A percentile compares a stretch with the other conserved stretches of the same genome.
Conservation (phyloP, 164 flowering plant genomes). For the Akebia trifoliata region DNA sequence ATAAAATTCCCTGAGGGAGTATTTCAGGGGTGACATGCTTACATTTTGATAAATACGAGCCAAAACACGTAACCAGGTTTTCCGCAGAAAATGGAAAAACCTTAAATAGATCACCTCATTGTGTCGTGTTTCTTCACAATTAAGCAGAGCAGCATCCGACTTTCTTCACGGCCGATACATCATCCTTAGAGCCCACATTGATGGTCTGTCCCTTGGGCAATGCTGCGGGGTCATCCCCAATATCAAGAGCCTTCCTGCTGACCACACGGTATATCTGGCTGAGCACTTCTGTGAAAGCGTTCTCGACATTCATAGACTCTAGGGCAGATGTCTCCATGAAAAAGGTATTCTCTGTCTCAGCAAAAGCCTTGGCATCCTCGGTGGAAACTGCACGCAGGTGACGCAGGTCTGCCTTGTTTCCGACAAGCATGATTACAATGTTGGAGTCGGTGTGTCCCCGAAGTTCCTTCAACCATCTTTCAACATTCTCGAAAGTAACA, state of each 20-base stretch:
- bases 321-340: slow-evolving; percentile 91
- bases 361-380: slow-evolving; percentile 60
- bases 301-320: slow-evolving; percentile 70
- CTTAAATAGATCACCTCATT: neutral
- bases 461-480: slow-evolving; percentile 81
- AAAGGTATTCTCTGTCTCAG: slow-evolving; percentile 58
- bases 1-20: slow-evolving; percentile 2
- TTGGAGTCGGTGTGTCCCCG: slow-evolving; percentile 67
- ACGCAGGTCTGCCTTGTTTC: slow-evolving; percentile 78
- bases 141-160: slow-evolving; percentile 64
- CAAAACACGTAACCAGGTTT: neutral
- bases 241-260: slow-evolving; percentile 66
- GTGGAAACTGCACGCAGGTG: slow-evolving; percentile 65
- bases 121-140: neutral
- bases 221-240: slow-evolving; percentile 65
- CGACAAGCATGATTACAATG: slow-evolving; percentile 76
- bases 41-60: slow-evolving; percentile 9
- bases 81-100: neutral
- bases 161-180: slow-evolving; percentile 77
- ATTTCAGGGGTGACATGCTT: slow-evolving; percentile 8
- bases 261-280: slow-evolving; percentile 68
- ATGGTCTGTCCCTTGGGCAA: slow-evolving; percentile 74
- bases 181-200: slow-evolving; percentile 61
- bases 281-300: slow-evolving; percentile 70
- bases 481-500: slow-evolving; percentile 72